Conservation (phyloP, 2,329 filamentous ascomycete species). For the Pseudopithomyces chartarum region DNA sequence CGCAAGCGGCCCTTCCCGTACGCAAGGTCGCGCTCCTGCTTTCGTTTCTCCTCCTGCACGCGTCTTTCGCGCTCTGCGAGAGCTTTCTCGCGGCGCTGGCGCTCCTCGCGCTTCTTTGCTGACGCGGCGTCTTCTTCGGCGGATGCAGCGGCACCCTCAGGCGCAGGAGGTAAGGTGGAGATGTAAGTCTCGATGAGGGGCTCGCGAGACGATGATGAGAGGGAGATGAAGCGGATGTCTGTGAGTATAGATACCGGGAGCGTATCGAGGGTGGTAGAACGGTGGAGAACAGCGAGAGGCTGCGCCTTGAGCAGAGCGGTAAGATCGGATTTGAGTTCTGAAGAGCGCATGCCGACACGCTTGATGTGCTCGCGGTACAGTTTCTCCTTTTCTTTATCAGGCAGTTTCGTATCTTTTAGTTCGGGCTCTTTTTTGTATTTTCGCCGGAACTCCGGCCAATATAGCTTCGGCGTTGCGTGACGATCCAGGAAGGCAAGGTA, state of each 20-base stretch:
- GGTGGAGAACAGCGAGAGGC: slow-evolving; percentile 64
- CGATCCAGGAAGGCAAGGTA: slow-evolving; percentile 83
- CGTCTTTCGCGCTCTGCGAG: slow-evolving; percentile 66
- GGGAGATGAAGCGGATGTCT: slow-evolving; percentile 72
- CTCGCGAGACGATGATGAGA: slow-evolving; percentile 66
- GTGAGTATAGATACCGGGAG: slow-evolving; percentile 67
- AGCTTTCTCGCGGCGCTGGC: slow-evolving; percentile 64
- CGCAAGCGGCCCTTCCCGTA: slow-evolving; percentile 65
- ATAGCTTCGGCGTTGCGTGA: slow-evolving; percentile 86
- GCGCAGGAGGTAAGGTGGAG: slow-evolving; percentile 64
- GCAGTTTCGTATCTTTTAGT: slow-evolving; percentile 71
- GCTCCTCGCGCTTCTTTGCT: slow-evolving; percentile 42
- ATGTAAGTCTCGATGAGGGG: slow-evolving; percentile 70
- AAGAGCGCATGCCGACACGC: slow-evolving; percentile 67
- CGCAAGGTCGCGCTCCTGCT: slow-evolving; percentile 63
- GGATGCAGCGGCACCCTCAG: slow-evolving; percentile 49
- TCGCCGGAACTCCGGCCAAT: slow-evolving; percentile 95
- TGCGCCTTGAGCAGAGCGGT: slow-evolving; percentile 67
- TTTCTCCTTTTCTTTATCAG: slow-evolving; percentile 75
- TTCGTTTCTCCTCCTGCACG: slow-evolving; percentile 67
- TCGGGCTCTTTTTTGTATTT: slow-evolving; percentile 82
- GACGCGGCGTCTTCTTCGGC: slow-evolving; percentile 59
- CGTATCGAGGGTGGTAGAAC: slow-evolving; percentile 58
- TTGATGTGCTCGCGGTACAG: slow-evolving; percentile 75
- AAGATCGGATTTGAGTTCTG: slow-evolving; percentile 72